These are phyloP conservation scores for Lupinus albus DNA, from an alignment of 306 rosid genomes.

Conservation along the genomic window DNA sequence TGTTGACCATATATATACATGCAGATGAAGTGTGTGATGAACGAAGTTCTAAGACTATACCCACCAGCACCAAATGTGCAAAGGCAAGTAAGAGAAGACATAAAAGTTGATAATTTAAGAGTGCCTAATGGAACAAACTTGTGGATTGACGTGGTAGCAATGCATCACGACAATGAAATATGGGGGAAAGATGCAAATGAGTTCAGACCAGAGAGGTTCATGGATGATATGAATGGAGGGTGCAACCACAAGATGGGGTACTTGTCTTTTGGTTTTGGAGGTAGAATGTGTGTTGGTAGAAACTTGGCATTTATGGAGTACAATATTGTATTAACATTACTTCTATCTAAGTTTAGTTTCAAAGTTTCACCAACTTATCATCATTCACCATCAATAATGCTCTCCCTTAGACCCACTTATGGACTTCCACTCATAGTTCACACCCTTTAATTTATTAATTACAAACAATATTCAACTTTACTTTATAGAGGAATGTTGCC, in stretches of 20 bases:
- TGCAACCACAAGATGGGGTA: constrained; percentile 91
- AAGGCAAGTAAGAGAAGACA: constrained; percentile 83
- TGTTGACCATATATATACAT: neutral
- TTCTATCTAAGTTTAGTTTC: constrained; percentile 70
- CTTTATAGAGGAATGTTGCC: too few relatives aligned
- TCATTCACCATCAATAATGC: constrained; percentile 76
- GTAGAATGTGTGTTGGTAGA: constrained; percentile 90
- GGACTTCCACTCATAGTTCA: constrained; percentile 49
- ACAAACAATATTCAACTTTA: neutral
- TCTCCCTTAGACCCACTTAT: constrained; percentile 71
- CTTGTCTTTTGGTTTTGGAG: constrained; percentile 94
- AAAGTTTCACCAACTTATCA: constrained; percentile 60
- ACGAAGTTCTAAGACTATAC: constrained; percentile 81
- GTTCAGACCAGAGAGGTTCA: constrained; percentile 60
- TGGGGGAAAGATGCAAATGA: constrained; percentile 84
- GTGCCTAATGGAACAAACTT: constrained; percentile 82
- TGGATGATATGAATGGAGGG: constrained; percentile 66
- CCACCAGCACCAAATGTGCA: constrained; percentile 91
- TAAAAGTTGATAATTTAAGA: constrained; percentile 48
- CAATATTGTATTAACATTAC: constrained; percentile 67
- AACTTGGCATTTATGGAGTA: constrained; percentile 83
- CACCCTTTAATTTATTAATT: neutral
- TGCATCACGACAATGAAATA: constrained; percentile 73
- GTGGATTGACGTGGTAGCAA: constrained; percentile 87
- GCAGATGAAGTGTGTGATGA: constrained; percentile 97